Evolutionary conservation across 805 yeast species (phyloP).

Genomic region (Naumovozyma castellii): DNA sequence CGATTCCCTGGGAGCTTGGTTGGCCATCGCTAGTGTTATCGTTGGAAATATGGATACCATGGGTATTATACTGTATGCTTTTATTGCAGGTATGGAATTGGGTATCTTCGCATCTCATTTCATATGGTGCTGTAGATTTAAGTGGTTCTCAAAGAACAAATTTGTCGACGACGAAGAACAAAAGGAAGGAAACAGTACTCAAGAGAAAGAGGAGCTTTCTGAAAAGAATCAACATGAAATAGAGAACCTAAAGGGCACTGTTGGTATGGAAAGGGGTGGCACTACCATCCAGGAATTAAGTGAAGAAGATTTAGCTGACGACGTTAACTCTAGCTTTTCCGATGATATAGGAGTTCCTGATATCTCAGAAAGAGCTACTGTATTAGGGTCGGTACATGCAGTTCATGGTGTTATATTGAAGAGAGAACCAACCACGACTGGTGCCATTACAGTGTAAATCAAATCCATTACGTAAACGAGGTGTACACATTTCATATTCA

Average conservation of each 20-base stretch:
- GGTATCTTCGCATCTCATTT: constrained; percentile 68
- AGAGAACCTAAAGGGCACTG: neutral
- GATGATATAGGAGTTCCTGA: neutral
- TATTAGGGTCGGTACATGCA: constrained; percentile 2
- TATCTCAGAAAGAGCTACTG: neutral
- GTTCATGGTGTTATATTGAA: constrained; percentile 6
- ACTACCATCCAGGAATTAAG: neutral
- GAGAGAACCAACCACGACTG: neutral
- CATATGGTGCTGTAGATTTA: constrained; percentile 53
- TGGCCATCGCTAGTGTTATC: constrained; percentile 54
- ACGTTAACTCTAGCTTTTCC: constrained; percentile 1
- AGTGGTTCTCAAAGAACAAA: constrained; percentile 14
- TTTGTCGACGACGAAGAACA: neutral
- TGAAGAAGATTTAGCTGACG: neutral
- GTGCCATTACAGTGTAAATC: neutral
- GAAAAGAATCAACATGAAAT: neutral
- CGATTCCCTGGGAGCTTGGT: constrained; percentile 76
- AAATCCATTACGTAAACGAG: too few relatives aligned
- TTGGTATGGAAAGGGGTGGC: neutral
- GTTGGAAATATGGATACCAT: constrained; percentile 64
- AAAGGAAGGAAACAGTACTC: neutral
- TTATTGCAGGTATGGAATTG: constrained; percentile 64
- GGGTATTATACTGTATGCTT: constrained; percentile 66
- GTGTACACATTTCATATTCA: too few relatives aligned
- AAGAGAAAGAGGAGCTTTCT: neutral